Base-by-base conservation (phyloP, 2,329 filamentous ascomycete species). In the Thielaviopsis punctulata region DNA sequence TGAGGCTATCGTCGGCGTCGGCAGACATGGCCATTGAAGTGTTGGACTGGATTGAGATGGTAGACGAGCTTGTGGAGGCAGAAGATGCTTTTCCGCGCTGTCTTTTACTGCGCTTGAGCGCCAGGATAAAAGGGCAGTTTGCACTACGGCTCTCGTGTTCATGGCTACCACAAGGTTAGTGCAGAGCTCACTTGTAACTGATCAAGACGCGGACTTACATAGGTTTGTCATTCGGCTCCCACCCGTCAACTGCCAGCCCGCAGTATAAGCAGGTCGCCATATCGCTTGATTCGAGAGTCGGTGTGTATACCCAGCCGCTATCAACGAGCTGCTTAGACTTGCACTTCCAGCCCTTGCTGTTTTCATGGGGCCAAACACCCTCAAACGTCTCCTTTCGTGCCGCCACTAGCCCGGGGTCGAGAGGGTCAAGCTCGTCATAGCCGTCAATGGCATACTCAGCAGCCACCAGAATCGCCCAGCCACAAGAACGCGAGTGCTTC, bases 211-310 rank as follows among this genome's bases (percentile, higher is more conserved):
- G 61, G 55, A 67, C 83, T 67, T 65, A 88, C 80, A 84, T 77
- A 56, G 92, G 92, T 62, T 94, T 86, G 64, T 98, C 92, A 55
- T 82, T 81, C 1, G 84, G 82, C 62, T 96, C 92, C 92, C 93
- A 98, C 6, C 88, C 88, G 64, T 96, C 90, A 10, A 98, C 75
- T 10, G 84, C 87, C 15, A 96, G 69, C 53, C 84, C 79, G 68
- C 92, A 98, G 67, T 96, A 95, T 24, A 85, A 76, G 63, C 92
- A 98, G 10, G 84, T 92, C 9, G 86, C 86, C 68, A 90, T 86
- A 64, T 98, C 92, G 58, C 92, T 82, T 12, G 81, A 86, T 44
- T 90, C 87, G 44, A 77, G 69, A 5, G 79, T 86, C 0, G 92
- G 89, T 22, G 88, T 93, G 66, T 89, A 95, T 62, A 84, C 88